Base-by-base conservation (phyloP, 1,284 basidiomycete genomes). In the Tranzscheliella williamsii region DNA sequence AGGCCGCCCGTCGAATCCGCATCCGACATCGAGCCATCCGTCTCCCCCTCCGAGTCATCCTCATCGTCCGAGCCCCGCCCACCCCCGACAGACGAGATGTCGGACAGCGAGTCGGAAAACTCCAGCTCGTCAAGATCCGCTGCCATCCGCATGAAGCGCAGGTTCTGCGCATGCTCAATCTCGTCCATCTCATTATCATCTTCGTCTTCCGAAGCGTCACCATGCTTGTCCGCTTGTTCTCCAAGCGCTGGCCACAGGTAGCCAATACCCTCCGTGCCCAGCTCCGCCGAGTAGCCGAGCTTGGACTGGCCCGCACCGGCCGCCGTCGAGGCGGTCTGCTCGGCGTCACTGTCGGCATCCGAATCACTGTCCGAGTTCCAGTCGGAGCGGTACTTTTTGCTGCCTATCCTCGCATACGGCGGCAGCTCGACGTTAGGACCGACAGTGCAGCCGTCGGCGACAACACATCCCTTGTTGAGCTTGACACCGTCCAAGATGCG, bases 371-470 rank as follows among this genome's bases (percentile, higher is more conserved):
- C 57, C 35, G 61, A 58, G 44, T 71, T 62, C 15, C 43, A 47
- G 5, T 51, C 56, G 16, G 54, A 54, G n/a, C 50, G 44, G 33
- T 38, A 60, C 27, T 41, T 75, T 3, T 71, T 71, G 20, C 65
- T 79, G 82, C 40, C 86, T 85, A 97, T 81, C 43, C 90, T 82
- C 63, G 86, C 84, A 70, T 89, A 92, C 18, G 85, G 84, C 20
- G 81, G 79, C 26, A 96, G 73, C 42, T 78, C 80, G n/a, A 88
- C 87, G 23, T 72, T 65, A 13, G 70, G 57, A 3, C 78, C 79
- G 15, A 80, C 40, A 8, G 68, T 42, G 20, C 71, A 75, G 3
- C 72, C 77, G 2, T 66, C 51, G 5, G 73, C 78, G 6, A 80
- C 45, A 17, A 80, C 37, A 24, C 65, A 66, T 8, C 79, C 79